Conservation (phyloP, 2,329 filamentous ascomycete species). For the Phaeomoniella chlamydospora region DNA sequence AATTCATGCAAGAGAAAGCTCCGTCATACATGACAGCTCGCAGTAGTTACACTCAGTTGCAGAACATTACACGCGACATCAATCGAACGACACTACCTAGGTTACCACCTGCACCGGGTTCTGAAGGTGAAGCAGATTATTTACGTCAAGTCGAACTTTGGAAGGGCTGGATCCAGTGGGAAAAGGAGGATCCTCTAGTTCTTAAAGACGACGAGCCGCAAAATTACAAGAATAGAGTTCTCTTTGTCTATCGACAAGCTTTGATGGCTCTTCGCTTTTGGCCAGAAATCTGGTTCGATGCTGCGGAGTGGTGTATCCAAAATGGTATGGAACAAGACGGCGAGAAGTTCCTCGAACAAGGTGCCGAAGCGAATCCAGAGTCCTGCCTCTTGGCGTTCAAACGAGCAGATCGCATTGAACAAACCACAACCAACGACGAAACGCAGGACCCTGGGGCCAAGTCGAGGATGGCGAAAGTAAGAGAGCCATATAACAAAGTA, state of each 20-base stretch:
- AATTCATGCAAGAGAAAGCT: conserved; percentile 85
- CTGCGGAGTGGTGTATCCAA: conserved; percentile 79
- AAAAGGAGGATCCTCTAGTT: conserved; percentile 82
- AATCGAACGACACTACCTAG: conserved; percentile 64
- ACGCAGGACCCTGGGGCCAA: conserved; percentile 49
- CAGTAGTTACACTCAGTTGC: conserved; percentile 76
- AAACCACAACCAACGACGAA: conserved; percentile 62
- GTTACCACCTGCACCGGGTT: conserved; percentile 70
- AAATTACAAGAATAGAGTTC: conserved; percentile 60
- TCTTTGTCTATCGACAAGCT: conserved; percentile 88
- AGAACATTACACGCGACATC: conserved; percentile 69
- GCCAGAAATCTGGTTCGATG: conserved; percentile 92
- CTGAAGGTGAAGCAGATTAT: conserved; percentile 76
- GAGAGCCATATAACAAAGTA: conserved; percentile 70
- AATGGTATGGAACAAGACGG: conserved; percentile 60
- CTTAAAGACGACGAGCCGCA: conserved; percentile 67
- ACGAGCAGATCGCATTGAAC: conserved; percentile 75
- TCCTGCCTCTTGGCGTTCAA: conserved; percentile 83
- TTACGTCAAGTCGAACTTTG: conserved; percentile 72
- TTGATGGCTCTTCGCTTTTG: conserved; percentile 88
- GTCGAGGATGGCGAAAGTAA: conserved; percentile 55
- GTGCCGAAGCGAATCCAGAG: conserved; percentile 81
- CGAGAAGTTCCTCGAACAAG: conserved; percentile 64
- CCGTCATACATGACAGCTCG: conserved; percentile 93
- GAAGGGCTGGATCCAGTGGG: conserved; percentile 91